Evolutionary conservation across 371 early-diverging fungal genomes (phyloP), one percentile per base, ranked within the genome.

Genomic region (Thermomucor indicae-seudaticae): DNA sequence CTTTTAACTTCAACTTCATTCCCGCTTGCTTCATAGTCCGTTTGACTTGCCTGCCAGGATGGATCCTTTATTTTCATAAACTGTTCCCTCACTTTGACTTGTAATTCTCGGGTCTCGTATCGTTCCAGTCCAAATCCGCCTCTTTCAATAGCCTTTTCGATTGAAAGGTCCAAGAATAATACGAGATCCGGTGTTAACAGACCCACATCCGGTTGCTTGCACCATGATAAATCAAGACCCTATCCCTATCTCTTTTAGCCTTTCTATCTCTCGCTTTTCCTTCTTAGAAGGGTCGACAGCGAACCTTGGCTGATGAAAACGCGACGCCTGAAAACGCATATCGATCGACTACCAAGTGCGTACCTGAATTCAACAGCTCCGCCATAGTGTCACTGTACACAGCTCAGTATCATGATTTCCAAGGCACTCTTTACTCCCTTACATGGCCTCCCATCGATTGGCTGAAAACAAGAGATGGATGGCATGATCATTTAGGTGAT

Each of bases 291-390:
- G n/a, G n/a, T n/a, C n/a, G n/a, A n/a, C n/a, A n/a, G n/a, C n/a
- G n/a, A n/a, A 82, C 86, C 75, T 95, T 96, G 41, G 96, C 95
- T 4, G 87, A 81, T 1, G 96, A 89, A 64, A 92, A 98, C 0
- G 93, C 95, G 2, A 93, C 92, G 11, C 99, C 99, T 3, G 98
- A 97, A 58, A 91, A 96, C 0, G 95, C 93, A 66, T 99, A 99
- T 45, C 99, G 84, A 73, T 99, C 99, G 4, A 95, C 92, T 5
- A 99, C 74, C 17, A 98, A 53, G 8, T 90, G 85, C 1, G 59
- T 85, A 20, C 95, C 95, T 12, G 47, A 49, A 24, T 70, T 60
- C 23, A 95, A 64, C 46, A 70, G 69, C 2, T 60, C 51, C 41
- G 60, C 70, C 63, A 89, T 75, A 2, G 58, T 22, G 24, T 75